phyloP scores from a whole-genome alignment of 2,329 filamentous ascomycete species.

The Diaporthe sp. region DNA sequence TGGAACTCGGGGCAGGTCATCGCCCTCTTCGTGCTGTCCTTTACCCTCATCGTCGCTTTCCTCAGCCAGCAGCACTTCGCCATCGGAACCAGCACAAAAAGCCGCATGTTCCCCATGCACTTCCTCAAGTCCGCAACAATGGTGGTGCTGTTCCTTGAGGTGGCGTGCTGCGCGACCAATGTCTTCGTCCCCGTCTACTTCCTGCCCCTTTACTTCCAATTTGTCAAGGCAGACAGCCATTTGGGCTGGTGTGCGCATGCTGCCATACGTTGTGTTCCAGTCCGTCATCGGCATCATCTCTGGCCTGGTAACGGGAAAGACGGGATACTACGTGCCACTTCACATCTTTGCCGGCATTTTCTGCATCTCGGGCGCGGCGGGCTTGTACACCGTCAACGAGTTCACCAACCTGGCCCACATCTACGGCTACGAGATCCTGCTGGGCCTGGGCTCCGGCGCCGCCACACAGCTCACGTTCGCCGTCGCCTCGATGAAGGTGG shows the following conservation, averaged over 20 bases:
- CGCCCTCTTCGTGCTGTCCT: neutral
- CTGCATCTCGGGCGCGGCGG: neutral
- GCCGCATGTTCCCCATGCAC: conserved; percentile 13
- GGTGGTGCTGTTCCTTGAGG: conserved; percentile 7
- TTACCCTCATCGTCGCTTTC: neutral
- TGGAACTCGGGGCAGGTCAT: neutral
- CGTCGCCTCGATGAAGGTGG: neutral
- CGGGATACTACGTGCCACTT: neutral
- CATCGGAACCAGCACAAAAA: neutral
- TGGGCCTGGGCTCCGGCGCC: neutral
- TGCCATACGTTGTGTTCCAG: conserved; percentile 54
- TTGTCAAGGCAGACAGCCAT: conserved; percentile 58
- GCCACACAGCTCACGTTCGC: neutral
- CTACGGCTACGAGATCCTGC: neutral
- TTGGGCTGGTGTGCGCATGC: conserved; percentile 55
- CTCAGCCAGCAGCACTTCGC: neutral
- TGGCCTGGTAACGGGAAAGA: neutral
- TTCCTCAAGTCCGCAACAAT: neutral
- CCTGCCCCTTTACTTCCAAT: conserved; percentile 65
- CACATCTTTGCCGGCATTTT: neutral
- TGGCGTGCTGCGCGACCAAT: neutral
- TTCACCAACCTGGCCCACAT: neutral
- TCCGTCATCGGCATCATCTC: neutral
- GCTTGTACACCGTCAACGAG: neutral
- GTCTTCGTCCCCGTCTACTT: conserved; percentile 55